A percentile compares a stretch with the other conserved stretches of the same genome.
These are phyloP conservation scores for Alternaria gaisen DNA, from an alignment of 2,329 filamentous ascomycete species.

Conservation along the genomic window DNA sequence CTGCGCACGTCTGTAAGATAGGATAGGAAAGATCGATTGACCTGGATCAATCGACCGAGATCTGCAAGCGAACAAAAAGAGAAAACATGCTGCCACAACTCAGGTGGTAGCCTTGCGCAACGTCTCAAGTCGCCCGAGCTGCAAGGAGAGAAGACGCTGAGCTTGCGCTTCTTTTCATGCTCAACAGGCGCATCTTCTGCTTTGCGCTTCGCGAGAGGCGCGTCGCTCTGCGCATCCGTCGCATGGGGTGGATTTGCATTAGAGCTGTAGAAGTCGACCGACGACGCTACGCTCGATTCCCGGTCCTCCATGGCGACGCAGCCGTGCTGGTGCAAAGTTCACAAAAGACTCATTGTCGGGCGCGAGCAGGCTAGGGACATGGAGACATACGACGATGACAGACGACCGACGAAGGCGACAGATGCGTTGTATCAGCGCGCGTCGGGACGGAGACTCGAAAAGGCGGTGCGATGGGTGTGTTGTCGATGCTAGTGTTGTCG, in stretches of 20 bases:
- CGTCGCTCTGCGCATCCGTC: conserved; percentile 20
- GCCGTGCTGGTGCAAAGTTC: conserved; percentile 37
- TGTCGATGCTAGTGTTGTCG: conserved; percentile 20
- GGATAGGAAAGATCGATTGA: conserved; percentile 72
- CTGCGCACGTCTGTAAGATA: conserved; percentile 50
- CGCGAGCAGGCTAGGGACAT: conserved; percentile 43
- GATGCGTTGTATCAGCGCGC: conserved; percentile 14
- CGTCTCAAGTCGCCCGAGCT: conserved; percentile 27
- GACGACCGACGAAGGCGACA: not conserved
- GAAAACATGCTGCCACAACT: conserved; percentile 77
- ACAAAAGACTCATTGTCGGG: conserved; percentile 41
- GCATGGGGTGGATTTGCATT: conserved; percentile 30
- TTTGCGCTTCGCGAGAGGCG: conserved; percentile 46
- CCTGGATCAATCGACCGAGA: conserved; percentile 70
- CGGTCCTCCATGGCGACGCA: conserved; percentile 43
- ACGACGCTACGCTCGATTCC: conserved; percentile 47
- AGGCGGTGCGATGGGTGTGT: conserved; percentile 18
- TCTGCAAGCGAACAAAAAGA: conserved; percentile 69
- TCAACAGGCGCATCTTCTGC: conserved; percentile 35
- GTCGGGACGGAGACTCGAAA: conserved; percentile 9
- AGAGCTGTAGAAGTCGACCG: conserved; percentile 49
- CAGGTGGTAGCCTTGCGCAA: conserved; percentile 61
- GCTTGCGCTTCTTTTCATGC: conserved; percentile 46
- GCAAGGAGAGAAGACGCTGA: conserved; percentile 26
- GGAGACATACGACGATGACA: conserved; percentile 10